phyloP scores from a whole-genome alignment of 2,329 filamentous ascomycete genomes.

The Talaromyces rugulosus region DNA sequence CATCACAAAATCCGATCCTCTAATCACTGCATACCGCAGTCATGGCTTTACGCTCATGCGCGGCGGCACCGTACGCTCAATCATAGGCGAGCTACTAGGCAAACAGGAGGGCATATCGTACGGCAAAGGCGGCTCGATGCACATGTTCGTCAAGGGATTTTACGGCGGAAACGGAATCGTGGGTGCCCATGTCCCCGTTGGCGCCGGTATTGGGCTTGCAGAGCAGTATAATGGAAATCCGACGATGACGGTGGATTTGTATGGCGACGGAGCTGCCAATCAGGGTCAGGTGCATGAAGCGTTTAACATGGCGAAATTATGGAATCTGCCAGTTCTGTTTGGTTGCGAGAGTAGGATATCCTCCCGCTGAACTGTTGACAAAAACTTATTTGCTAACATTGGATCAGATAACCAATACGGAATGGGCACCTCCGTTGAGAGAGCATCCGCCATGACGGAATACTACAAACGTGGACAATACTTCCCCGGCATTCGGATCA shows the following conservation, averaged over 20 bases:
- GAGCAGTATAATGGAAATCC: conserved; percentile 81
- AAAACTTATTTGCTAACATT: neutral
- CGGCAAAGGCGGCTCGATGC: conserved; percentile 96
- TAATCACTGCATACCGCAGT: conserved; percentile 94
- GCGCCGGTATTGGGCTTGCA: conserved; percentile 86
- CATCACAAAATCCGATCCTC: conserved; percentile 77
- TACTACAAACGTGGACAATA: conserved; percentile 99
- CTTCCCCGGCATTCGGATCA: conserved; percentile 94
- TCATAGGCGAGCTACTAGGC: conserved; percentile 88
- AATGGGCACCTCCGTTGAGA: conserved; percentile 89
- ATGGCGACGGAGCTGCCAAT: conserved; percentile 93
- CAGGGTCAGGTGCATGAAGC: conserved; percentile 97
- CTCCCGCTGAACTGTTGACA: too few relatives aligned
- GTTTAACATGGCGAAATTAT: conserved; percentile 98
- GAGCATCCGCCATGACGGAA: conserved; percentile 85
- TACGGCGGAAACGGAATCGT: conserved; percentile 97
- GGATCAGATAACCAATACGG: conserved; percentile 91
- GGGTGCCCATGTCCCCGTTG: conserved; percentile 90
- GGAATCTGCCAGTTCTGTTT: conserved; percentile 87
- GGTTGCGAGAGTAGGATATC: conserved; percentile 77
- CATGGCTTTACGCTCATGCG: conserved; percentile 95
- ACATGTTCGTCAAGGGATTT: conserved; percentile 95
- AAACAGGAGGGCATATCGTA: conserved; percentile 89
- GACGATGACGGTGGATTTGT: conserved; percentile 78
- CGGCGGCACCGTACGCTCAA: conserved; percentile 75